These are phyloP conservation scores for Tetrahymena borealis DNA, from an alignment of 73 alveolate genomes.

Conservation along the genomic window DNA sequence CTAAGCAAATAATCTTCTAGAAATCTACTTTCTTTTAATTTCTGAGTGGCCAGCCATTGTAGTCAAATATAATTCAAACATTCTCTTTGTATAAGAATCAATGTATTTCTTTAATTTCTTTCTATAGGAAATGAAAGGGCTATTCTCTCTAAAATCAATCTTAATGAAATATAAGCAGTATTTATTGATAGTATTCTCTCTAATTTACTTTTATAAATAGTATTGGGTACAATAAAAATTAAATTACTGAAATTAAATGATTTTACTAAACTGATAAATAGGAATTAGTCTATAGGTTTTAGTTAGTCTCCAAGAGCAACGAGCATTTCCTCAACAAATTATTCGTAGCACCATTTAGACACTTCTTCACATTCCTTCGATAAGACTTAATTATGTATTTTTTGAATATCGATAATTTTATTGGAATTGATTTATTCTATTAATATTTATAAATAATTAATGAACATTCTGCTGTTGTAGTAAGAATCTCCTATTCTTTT, in stretches of 20 bases:
- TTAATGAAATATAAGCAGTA: background rate
- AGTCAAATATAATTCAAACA: background rate
- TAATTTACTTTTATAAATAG: background rate
- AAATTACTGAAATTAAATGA: background rate
- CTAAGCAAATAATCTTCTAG: background rate
- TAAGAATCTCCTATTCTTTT: background rate
- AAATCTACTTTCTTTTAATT: background rate
- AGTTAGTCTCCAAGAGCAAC: background rate
- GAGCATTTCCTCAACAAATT: background rate
- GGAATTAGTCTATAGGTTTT: background rate
- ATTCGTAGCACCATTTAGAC: background rate
- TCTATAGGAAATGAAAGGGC: background rate
- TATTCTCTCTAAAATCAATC: background rate
- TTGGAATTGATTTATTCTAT: background rate
- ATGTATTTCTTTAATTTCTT: background rate
- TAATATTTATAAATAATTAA: background rate
- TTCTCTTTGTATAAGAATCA: background rate
- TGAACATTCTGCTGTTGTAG: background rate
- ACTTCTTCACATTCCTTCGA: background rate
- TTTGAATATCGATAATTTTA: background rate
- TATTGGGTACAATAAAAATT: background rate
- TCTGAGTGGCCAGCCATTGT: background rate
- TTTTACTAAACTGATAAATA: background rate
- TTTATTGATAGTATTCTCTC: background rate
- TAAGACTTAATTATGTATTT: background rate